Evolutionary conservation across 306 rosid species (phyloP).

Genomic region (Canavalia gladiata): DNA sequence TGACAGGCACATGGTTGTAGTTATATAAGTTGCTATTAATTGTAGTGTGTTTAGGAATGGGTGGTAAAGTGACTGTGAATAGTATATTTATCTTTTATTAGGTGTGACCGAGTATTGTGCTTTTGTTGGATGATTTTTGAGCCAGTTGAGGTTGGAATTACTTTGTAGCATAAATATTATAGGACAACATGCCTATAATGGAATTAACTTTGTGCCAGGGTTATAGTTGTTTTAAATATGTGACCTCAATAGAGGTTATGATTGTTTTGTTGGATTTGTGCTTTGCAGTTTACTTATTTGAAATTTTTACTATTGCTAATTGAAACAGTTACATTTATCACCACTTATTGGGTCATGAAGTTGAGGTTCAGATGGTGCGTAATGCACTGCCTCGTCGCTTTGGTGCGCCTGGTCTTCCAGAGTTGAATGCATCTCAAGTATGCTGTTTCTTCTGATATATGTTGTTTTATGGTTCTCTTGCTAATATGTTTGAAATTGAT

Average conservation of each 20-base stretch:
- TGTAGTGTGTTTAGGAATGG: constrained; percentile 28
- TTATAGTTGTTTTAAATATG: constrained; percentile 39
- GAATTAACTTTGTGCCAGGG: constrained; percentile 15
- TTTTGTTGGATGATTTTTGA: constrained; percentile 27
- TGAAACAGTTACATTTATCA: constrained; percentile 90
- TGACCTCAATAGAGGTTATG: constrained; percentile 6
- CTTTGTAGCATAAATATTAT: constrained; percentile 1
- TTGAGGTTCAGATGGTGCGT: constrained; percentile 99
- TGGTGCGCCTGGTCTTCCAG: constrained; percentile 99
- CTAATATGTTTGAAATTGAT: constrained; percentile 1
- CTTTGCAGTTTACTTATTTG: constrained; percentile 6
- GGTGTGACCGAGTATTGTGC: constrained; percentile 1
- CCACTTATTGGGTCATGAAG: constrained; percentile 98
- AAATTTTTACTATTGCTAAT: constrained; percentile 16
- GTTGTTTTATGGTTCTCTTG: neutral
- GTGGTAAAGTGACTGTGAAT: neutral
- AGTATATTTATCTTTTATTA: constrained; percentile 7
- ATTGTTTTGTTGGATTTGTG: neutral
- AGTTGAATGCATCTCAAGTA: constrained; percentile 99
- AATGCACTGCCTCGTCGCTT: constrained; percentile 96
- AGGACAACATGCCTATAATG: neutral
- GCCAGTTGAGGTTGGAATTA: constrained; percentile 25
- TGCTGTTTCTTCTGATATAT: constrained; percentile 46
- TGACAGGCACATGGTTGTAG: neutral
- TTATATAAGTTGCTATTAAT: neutral